Evolutionary conservation across 2,329 filamentous ascomycete genomes (phyloP).

Genomic region (Trichoderma sp.): DNA sequence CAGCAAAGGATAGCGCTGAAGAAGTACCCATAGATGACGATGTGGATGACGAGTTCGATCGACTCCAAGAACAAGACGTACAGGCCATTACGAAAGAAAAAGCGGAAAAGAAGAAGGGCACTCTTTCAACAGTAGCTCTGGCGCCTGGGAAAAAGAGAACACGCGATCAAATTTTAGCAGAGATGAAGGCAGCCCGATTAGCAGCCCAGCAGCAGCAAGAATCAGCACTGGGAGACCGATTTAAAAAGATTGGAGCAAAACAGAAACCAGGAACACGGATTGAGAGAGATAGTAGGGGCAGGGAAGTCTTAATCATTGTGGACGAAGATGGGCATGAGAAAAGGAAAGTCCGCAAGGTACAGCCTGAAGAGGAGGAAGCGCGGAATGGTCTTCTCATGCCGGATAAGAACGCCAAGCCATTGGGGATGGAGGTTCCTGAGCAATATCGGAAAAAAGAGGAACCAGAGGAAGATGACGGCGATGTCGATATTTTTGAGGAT

Average conservation of each 20-base stretch:
- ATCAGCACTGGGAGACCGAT: slow-evolving; percentile 54
- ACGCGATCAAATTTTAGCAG: slow-evolving; percentile 64
- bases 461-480: slow-evolving; percentile 51
- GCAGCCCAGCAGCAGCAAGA: slow-evolving; percentile 56
- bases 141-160: slow-evolving; percentile 60
- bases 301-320: slow-evolving; percentile 62
- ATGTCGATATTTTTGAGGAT: slow-evolving; percentile 64
- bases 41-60: slow-evolving; percentile 65
- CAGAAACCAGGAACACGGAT: slow-evolving; percentile 55
- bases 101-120: slow-evolving; percentile 56
- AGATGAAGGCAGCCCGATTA: slow-evolving; percentile 60
- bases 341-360: slow-evolving; percentile 58
- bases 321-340: slow-evolving; percentile 66
- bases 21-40: slow-evolving; percentile 31
- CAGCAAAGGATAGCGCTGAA: slow-evolving; percentile 30
- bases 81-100: slow-evolving; percentile 51
- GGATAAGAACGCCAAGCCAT: slow-evolving; percentile 53
- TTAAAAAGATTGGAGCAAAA: slow-evolving; percentile 62
- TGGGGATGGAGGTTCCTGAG: slow-evolving; percentile 66
- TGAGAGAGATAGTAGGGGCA: slow-evolving; percentile 58
- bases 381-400: slow-evolving; percentile 48
- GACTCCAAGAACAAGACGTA: slow-evolving; percentile 54
- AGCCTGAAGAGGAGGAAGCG: slow-evolving; percentile 37
- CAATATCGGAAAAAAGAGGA: slow-evolving; percentile 49
- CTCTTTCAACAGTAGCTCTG: slow-evolving; percentile 52